These are phyloP conservation scores for Obelidium mucronatum DNA, from an alignment of 192 early-diverging fungal species.

Conservation along the genomic window DNA sequence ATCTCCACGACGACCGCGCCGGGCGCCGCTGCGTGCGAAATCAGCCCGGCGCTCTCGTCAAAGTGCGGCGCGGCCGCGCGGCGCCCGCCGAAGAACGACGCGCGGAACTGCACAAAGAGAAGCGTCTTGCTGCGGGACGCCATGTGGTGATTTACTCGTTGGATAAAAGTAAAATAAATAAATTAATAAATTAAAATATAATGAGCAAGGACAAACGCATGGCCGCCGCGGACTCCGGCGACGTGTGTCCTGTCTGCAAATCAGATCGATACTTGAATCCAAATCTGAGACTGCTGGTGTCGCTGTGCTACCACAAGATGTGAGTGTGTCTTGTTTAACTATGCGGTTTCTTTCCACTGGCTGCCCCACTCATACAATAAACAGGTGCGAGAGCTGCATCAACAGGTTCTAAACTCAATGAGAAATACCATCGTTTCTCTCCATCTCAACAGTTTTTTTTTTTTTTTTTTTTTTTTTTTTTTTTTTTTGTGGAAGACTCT, in stretches of 20 bases:
- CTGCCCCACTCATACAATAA: not conserved
- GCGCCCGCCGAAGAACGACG: slow-evolving; percentile 71
- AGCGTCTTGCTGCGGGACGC: slow-evolving; percentile 90
- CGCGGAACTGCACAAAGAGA: slow-evolving; percentile 92
- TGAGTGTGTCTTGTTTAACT: slow-evolving; percentile 39
- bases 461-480: too few species aligned
- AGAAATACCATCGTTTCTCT: too few species aligned
- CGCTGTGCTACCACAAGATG: slow-evolving; percentile 97
- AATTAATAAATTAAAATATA: too few species aligned
- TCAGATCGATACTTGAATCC: slow-evolving; percentile 86
- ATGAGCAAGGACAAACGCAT: too few species aligned
- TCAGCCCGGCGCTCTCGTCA: slow-evolving; percentile 57
- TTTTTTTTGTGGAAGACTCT: too few species aligned
- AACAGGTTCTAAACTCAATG: too few species aligned
- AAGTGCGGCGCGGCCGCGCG: slow-evolving; percentile 40
- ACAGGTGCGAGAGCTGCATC: slow-evolving; percentile 92
- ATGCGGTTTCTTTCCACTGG: not conserved
- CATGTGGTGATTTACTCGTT: too few species aligned
- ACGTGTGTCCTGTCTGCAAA: slow-evolving; percentile 74
- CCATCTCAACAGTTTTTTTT: too few species aligned
- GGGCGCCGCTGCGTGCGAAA: slow-evolving; percentile 77
- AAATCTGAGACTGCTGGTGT: slow-evolving; percentile 86
- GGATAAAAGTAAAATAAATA: too few species aligned
- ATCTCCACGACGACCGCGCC: slow-evolving; percentile 89
- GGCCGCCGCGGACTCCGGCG: slow-evolving; percentile 23